Evolutionary conservation across 2,329 filamentous ascomycete species (phyloP).

Genomic region (Sporothrix schenckii): DNA sequence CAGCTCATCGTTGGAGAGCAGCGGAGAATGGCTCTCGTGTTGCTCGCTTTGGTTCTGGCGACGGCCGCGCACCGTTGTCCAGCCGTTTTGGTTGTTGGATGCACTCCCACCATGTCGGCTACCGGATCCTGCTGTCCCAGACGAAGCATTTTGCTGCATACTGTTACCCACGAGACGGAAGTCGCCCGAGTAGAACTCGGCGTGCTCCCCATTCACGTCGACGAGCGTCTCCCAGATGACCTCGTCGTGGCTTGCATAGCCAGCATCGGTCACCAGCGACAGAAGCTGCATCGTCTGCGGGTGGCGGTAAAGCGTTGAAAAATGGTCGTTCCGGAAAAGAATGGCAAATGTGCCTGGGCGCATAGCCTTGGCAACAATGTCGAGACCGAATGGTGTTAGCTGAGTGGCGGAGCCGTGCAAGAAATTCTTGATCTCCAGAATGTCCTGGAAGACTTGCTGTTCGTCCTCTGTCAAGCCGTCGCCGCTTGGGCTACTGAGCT

Average conservation of each 20-base stretch:
- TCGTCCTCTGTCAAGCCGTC: conserved; percentile 70
- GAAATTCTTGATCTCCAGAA: conserved; percentile 81
- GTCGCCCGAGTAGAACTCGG: conserved; percentile 86
- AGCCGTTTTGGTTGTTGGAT: conserved; percentile 44
- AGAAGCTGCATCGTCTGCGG: conserved; percentile 74
- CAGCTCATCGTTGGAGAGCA: conserved; percentile 12
- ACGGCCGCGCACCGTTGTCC: conserved; percentile 59
- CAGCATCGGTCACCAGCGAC: conserved; percentile 88
- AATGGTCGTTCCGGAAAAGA: conserved; percentile 95
- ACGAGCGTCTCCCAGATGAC: conserved; percentile 94
- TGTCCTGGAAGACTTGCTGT: conserved; percentile 79
- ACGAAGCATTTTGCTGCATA: conserved; percentile 30
- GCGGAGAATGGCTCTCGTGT: neutral
- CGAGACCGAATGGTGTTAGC: conserved; percentile 78
- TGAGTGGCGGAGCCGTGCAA: conserved; percentile 81
- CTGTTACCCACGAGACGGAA: conserved; percentile 73
- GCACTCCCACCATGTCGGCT: neutral
- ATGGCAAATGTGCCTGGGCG: conserved; percentile 82
- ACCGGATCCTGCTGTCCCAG: conserved; percentile 3
- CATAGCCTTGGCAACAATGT: conserved; percentile 70
- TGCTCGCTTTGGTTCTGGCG: conserved; percentile 38
- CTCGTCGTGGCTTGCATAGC: conserved; percentile 84
- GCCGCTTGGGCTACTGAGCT: conserved; percentile 57
- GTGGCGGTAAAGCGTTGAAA: conserved; percentile 90
- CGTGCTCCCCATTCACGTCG: conserved; percentile 80